Evolutionary conservation across 345 rosid genomes (phyloP).

Genomic region (Turritis glabra): DNA sequence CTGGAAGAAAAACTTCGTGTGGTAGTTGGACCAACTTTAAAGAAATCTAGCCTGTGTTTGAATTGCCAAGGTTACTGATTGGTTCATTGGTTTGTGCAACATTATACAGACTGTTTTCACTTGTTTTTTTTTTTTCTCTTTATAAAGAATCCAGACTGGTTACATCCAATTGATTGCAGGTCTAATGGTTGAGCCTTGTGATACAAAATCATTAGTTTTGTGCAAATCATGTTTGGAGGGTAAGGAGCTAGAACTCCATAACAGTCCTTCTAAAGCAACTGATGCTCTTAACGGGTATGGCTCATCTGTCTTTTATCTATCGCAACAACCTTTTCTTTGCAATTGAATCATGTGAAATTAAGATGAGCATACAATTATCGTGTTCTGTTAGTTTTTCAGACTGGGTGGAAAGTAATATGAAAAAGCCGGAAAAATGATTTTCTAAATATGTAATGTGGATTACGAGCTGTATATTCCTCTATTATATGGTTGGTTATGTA

Average conservation of each 20-base stretch:
- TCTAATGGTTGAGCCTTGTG: conserved; percentile 34
- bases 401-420: not conserved
- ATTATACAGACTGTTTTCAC: not conserved
- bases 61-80: conserved; percentile 78
- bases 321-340: not conserved
- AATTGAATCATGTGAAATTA: not conserved
- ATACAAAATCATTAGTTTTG: conserved; percentile 44
- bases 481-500: conserved; percentile 10
- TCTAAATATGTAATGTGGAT: not conserved
- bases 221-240: conserved; percentile 59
- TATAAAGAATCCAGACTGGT: not conserved
- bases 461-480: conserved; percentile 5
- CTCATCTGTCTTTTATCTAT: conserved; percentile 2
- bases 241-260: conserved; percentile 41
- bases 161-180: conserved; percentile 45
- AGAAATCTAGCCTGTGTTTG: conserved; percentile 64
- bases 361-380: not conserved
- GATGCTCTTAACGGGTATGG: conserved; percentile 34
- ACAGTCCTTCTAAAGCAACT: conserved; percentile 33
- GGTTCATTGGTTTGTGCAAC: conserved; percentile 26
- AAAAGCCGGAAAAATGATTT: not conserved
- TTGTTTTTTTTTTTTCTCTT: conserved; percentile 9
- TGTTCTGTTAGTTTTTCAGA: not conserved
- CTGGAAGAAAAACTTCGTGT: conserved; percentile 57
- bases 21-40: conserved; percentile 53